Base-by-base conservation (phyloP, 805 yeast species). In the Clavispora vitiphila region DNA sequence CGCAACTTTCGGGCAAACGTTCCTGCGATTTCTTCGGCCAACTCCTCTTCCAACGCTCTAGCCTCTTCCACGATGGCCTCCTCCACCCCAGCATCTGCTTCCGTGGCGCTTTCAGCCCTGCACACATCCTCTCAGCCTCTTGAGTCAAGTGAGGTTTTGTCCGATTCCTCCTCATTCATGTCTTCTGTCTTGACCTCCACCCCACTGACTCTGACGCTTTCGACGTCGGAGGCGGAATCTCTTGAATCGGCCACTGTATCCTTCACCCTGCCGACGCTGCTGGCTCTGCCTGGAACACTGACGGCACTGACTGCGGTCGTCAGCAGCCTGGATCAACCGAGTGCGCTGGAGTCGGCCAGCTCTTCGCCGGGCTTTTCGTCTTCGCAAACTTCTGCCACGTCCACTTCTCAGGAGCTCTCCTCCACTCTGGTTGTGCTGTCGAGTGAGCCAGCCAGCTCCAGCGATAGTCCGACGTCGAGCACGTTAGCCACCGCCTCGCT, bases 291-390 rank as follows among this genome's bases (percentile, higher is more conserved):
- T 9, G 37, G 16, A 15, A 8, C 42, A 7, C 60, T 46, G 37
- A 57, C 58, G n/a, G 55, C 61, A 2, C 51, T 8, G 7, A 21
- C 47, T 41, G 55, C n/a, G n/a, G n/a, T n/a, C n/a, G n/a, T n/a
- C n/a, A n/a, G n/a, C n/a, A n/a, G n/a, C n/a, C n/a, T n/a, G n/a
- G n/a, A n/a, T n/a, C n/a, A n/a, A n/a, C n/a, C n/a, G n/a, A n/a
- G n/a, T n/a, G n/a, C n/a, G n/a, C n/a, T n/a, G n/a, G n/a, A n/a
- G n/a, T n/a, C n/a, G n/a, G n/a, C n/a, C n/a, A n/a, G n/a, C n/a
- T n/a, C n/a, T n/a, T n/a, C n/a, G n/a, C 24, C 24, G 8, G 9
- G 24, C 24, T 22, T 9, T 22, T 22, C 24, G n/a, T n/a, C n/a
- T n/a, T n/a, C n/a, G n/a, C n/a, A n/a, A n/a, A n/a, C n/a, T n/a